A percentile compares a stretch with the other conserved stretches of the same genome.
Conservation (phyloP, 768 basidiomycete species). For the Cyathus striatus region DNA sequence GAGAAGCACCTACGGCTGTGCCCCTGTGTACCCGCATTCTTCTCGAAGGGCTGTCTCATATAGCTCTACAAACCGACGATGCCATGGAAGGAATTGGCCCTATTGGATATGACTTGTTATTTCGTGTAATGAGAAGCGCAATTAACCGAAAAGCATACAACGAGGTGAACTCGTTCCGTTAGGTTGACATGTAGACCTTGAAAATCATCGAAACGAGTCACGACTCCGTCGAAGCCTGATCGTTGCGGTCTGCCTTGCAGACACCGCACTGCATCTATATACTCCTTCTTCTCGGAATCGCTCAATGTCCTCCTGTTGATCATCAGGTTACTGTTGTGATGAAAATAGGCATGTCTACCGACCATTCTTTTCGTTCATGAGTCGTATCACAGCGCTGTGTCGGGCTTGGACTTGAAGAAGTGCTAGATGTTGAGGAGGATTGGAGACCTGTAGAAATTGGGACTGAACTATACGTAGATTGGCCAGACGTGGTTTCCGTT, state of each 20-base stretch:
- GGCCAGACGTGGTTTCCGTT: too few relatives aligned
- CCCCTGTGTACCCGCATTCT: conserved; percentile 19
- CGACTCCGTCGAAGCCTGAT: conserved; percentile 1
- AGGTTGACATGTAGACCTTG: conserved; percentile 14
- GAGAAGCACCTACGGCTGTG: conserved; percentile 13
- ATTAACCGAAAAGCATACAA: conserved; percentile 6
- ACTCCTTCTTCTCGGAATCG: not conserved
- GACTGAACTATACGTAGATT: too few relatives aligned
- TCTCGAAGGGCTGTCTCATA: conserved; percentile 17
- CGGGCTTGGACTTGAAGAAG: too few relatives aligned
- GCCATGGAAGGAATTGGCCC: conserved; percentile 28
- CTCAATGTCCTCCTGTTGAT: conserved; percentile 1
- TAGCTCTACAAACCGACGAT: conserved; percentile 17
- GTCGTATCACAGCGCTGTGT: too few relatives aligned
- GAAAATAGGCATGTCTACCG: too few relatives aligned
- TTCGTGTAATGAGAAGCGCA: not conserved
- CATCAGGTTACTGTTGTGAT: too few relatives aligned
- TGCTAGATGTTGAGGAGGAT: too few relatives aligned
- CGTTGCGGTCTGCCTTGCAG: not conserved
- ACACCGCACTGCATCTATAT: conserved; percentile 1
- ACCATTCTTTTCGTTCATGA: too few relatives aligned
- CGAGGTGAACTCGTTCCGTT: conserved; percentile 12
- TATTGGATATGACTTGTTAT: conserved; percentile 2
- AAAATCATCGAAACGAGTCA: conserved; percentile 16
- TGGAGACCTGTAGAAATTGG: too few relatives aligned